Evolutionary conservation across 2,329 filamentous ascomycete species (phyloP).

Genomic region (Cladosporium velox): DNA sequence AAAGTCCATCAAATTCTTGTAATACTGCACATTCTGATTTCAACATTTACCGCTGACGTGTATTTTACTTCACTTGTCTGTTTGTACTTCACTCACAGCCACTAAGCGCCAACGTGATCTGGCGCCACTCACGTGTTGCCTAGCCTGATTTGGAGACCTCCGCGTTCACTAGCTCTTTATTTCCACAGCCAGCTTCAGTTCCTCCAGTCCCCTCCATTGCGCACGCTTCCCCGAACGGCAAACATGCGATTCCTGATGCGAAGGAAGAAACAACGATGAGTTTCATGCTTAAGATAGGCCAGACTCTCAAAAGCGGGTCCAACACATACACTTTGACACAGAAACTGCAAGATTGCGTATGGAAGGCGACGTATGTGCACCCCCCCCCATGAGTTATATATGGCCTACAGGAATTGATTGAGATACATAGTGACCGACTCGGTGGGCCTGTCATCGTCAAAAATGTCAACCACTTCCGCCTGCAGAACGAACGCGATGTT

Average conservation of each 20-base stretch:
- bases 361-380: constrained; percentile 16
- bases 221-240: neutral
- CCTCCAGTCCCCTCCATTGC: neutral
- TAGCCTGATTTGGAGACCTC: neutral
- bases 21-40: neutral
- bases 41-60: neutral
- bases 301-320: constrained; percentile 17
- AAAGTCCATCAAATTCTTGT: neutral
- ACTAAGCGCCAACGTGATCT: neutral
- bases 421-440: neutral
- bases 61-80: neutral
- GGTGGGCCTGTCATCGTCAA: constrained; percentile 22
- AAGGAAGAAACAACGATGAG: neutral
- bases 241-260: neutral
- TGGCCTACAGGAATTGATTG: neutral
- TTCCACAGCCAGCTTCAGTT: neutral
- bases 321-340: constrained; percentile 9
- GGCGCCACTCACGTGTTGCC: neutral
- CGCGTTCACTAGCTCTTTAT: neutral
- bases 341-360: constrained; percentile 13
- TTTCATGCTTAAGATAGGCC: constrained; percentile 4
- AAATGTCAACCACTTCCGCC: constrained; percentile 3
- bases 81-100: neutral
- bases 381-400: neutral
- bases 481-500: constrained; percentile 17